Base-by-base conservation (phyloP, 2,329 filamentous ascomycete genomes). In the Fusarium nodosum region DNA sequence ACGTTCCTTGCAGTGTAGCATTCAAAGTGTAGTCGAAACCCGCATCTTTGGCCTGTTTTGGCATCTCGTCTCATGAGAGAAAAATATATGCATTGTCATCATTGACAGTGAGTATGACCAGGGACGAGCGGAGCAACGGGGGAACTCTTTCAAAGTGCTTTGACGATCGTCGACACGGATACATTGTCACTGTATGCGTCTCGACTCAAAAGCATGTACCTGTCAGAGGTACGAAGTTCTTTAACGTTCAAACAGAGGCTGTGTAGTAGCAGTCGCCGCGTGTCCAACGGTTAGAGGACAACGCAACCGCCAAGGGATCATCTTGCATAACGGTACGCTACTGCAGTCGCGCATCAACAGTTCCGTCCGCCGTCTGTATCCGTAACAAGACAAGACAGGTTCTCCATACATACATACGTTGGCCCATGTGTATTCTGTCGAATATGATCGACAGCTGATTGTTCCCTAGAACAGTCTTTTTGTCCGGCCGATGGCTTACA, bases 281-380 rank as follows among this genome's bases (percentile, higher is more conserved):
- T 67, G 66, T 67, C 42, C 57, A 67, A 69, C 62, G 62, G 66
- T 39, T 30, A 53, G 66, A 70, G 66, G 63, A 54, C 56, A 55
- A 54, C 50, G 38, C 56, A 51, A 51, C 33, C 30, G 46, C 41
- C 38, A 44, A 52, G 51, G 52, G 66, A 67, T 56, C 47, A 56
- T 66, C 55, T 66, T 33, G 42, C 55, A 61, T 66, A 66, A 39
- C 51, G 36, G 56, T 39, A 51, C 47, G 42, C 42, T 30, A 46
- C 34, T 30, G 41, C 48, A 60, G 28, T 30, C 18, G 39, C 26
- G 54, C 62, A 65, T 67, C 44, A 44, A 26, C 41, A 44, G 41
- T 44, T 44, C 22, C n/a, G 59, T 60, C 54, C 41, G 41, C 41
- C 41, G 41, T 44, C 41, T 44, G 22, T 44, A 44, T 39, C 36